Base-by-base conservation (phyloP, 345 rosid species). In the Arabidopsis arenosa region DNA sequence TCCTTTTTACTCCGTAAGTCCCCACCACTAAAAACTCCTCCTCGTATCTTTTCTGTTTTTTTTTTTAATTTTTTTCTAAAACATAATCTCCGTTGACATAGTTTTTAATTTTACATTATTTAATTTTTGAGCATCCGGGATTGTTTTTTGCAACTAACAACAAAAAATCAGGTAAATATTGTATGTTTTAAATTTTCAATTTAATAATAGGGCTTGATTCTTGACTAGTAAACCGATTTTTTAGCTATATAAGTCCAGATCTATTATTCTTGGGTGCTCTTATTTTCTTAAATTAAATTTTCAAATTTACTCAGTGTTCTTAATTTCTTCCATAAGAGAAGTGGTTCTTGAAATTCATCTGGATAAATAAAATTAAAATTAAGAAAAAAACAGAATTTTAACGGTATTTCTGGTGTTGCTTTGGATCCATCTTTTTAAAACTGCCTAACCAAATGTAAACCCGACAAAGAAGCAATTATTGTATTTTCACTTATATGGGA, bases 1-100 rank as follows among this genome's bases (percentile, higher is more conserved):
- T 2, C 99, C 99, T 53, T 95, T 80, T 68, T 95, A 95, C 83
- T 90, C 97, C 76, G 99, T 90, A 45, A 81, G 87, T 49, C 68
- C 66, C 62, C 62, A 75, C 69, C 74, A 66, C 79, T 59, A 66
- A 33, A 23, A 58, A 39, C 47, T 37, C 28, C 44, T 64, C 68
- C 73, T 64, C 66, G 72, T 77, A 64, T 63, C 49, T 15, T 21
- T 36, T 0, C 1, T 2, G n/a, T 11, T 26, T 18, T 28, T 4
- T 4, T 28, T 28, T 28, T 41, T 32, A 23, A 5, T 26, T 37
- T 54, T 40, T 5, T 18, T 56, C 6, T 14, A 5, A 14, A 14
- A 2, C 6, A 14, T 33, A 39, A n/a, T 45, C 43, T 45, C 32
- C 74, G 77, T 67, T 72, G 74, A 78, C 69, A 72, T 48, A 9